A percentile compares a stretch with the other conserved stretches of the same genome.
Conservation (phyloP, 2,329 filamentous ascomycete species). For the Chaetomium sp. region DNA sequence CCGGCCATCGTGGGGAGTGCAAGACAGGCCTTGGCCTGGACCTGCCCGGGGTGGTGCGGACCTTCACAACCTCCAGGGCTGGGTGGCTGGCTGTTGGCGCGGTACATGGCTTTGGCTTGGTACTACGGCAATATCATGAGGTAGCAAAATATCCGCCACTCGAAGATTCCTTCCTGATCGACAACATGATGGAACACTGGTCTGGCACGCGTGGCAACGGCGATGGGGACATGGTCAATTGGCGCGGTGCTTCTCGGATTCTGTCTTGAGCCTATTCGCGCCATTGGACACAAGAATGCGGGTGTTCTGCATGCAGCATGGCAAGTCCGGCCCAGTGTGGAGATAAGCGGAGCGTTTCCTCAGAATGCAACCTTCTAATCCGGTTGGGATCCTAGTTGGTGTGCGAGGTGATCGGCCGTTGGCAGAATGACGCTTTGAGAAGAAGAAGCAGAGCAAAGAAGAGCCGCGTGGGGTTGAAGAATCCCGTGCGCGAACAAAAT, state of each 20-base stretch:
- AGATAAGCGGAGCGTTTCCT: slow-evolving; percentile 18
- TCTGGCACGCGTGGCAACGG: background rate
- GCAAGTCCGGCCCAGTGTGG: slow-evolving; percentile 7
- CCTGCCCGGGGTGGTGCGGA: slow-evolving; percentile 8
- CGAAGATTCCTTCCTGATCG: slow-evolving; percentile 19
- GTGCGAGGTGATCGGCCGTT: slow-evolving; percentile 14
- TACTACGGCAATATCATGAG: slow-evolving; percentile 14
- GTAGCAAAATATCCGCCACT: slow-evolving; percentile 19
- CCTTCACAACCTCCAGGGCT: slow-evolving; percentile 6
- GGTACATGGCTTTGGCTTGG: slow-evolving; percentile 7
- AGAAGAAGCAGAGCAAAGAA: background rate
- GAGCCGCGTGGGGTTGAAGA: slow-evolving; percentile 18
- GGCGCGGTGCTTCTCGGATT: slow-evolving; percentile 8
- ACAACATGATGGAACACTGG: slow-evolving; percentile 10
- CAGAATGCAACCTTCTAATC: slow-evolving; percentile 13
- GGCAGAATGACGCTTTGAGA: slow-evolving; percentile 15
- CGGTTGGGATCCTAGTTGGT: slow-evolving; percentile 5
- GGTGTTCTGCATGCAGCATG: slow-evolving; percentile 4
- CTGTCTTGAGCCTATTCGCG: background rate
- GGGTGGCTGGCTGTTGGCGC: slow-evolving; percentile 23
- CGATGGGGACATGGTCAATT: slow-evolving; percentile 16
- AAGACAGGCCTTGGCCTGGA: slow-evolving; percentile 7
- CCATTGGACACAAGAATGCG: background rate
- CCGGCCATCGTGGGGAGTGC: slow-evolving; percentile 17
- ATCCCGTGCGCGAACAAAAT: slow-evolving; percentile 7